phyloP scores from a whole-genome alignment of 2,329 filamentous ascomycete species.

The Ascochyta rabiei region DNA sequence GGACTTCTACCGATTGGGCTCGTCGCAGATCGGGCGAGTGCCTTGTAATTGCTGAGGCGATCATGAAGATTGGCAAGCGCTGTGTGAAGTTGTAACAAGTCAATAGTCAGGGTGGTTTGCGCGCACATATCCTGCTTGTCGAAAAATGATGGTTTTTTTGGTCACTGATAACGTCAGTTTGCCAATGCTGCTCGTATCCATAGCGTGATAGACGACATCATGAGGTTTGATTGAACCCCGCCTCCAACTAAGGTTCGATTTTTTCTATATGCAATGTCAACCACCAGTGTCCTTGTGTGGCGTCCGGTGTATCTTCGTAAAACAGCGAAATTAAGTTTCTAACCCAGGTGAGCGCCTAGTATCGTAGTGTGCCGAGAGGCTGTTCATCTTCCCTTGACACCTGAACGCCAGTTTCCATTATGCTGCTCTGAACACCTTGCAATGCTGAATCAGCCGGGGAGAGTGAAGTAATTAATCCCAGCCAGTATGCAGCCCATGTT shows the following conservation, averaged over 20 bases:
- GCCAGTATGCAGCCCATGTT: conserved; percentile 1
- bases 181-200: conserved; percentile 4
- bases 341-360: not conserved
- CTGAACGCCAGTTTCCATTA: not conserved
- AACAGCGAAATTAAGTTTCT: not conserved
- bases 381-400: not conserved
- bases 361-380: not conserved
- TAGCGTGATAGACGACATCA: not conserved
- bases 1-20: not conserved
- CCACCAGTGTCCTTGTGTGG: not conserved
- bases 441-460: conserved; percentile 1
- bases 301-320: not conserved
- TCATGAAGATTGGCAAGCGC: not conserved
- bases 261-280: not conserved
- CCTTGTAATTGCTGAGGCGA: not conserved
- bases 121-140: not conserved
- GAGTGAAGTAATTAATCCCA: conserved; percentile 3
- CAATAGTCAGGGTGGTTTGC: not conserved
- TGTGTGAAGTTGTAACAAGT: not conserved
- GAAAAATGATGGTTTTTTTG: not conserved
- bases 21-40: not conserved
- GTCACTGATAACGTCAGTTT: not conserved
- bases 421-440: conserved; percentile 7
- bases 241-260: not conserved
- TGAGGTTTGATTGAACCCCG: not conserved